These are phyloP conservation scores for Sphagnum fallax DNA, from an alignment of 228 moss, liverwort and hornwort genomes.

Conservation along the genomic window DNA sequence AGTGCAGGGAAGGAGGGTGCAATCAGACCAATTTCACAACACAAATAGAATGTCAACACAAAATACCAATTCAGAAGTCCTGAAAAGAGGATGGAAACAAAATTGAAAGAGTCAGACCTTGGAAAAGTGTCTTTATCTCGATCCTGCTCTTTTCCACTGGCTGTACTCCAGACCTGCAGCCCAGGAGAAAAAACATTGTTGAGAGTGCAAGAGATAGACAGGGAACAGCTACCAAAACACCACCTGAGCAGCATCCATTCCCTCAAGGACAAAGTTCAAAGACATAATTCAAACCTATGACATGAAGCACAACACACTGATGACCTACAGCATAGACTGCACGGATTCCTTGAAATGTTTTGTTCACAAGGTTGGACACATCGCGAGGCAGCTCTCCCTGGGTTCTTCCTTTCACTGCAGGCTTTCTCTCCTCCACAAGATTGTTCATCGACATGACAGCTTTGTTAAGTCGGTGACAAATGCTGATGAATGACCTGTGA, in stretches of 20 bases:
- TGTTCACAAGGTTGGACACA: constrained; percentile 64
- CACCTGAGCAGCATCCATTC: neutral
- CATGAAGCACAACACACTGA: too few relatives aligned
- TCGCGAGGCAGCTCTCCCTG: constrained; percentile 57
- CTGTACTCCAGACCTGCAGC: constrained; percentile 94
- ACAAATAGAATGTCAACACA: too few relatives aligned
- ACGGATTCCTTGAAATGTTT: constrained; percentile 96
- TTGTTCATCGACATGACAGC: constrained; percentile 34
- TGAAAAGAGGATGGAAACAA: neutral
- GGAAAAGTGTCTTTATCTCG: constrained; percentile 94
- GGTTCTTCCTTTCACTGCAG: constrained; percentile 17
- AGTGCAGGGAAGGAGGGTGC: neutral
- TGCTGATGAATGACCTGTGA: constrained; percentile 84
- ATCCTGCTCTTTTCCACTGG: constrained; percentile 95
- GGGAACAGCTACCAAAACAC: neutral
- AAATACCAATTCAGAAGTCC: neutral
- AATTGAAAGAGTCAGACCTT: constrained; percentile 30
- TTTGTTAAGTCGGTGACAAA: constrained; percentile 75
- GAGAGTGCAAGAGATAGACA: neutral
- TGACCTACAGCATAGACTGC: constrained; percentile 93
- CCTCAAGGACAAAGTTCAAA: too few relatives aligned
- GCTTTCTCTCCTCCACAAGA: constrained; percentile 58
- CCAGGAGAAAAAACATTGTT: neutral
- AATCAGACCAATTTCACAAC: too few relatives aligned
- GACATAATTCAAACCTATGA: too few relatives aligned